Base-by-base conservation (phyloP, 176 grass and related monocot species). In the sorghum (Sorghum bicolor) region DNA sequence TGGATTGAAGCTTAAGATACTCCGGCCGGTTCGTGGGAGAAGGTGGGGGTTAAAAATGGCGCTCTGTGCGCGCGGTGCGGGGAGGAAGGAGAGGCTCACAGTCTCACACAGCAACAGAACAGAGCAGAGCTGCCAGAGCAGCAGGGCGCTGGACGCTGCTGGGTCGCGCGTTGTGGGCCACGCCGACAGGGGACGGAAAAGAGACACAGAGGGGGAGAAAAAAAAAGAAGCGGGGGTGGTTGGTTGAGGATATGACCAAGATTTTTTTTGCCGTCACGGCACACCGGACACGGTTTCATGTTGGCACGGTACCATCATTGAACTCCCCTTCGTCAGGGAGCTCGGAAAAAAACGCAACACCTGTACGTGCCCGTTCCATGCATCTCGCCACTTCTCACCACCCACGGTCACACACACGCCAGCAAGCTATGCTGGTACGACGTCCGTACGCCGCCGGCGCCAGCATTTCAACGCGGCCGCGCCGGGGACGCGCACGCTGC, bases 1-100 rank as follows among this genome's bases (percentile, higher is more conserved):
- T 94, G 89, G 89, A 94, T 97, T 97, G 82, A 64, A 86, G 88
- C 81, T 86, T 31, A 97, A 97, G 91, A 80, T 86, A 94, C 80
- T 32, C 66, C 64, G 30, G 44, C 66, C 64, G 30, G 44, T 73
- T 74, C 52, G 77, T 83, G 28, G 77, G 67, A 86, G 74, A 80
- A 78, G 82, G 22, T 55, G 43, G 53, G 53, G 89, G 75, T 84
- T 86, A 70, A 84, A 86, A 84, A 85, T 74, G 69, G 55, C 28
- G 62, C 41, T 47, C 38, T 39, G 80, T 83, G 77, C 69, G 66
- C 24, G 32, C 41, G 57, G 66, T 19, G 32, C 41, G 57, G 0
- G 69, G 9, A 44, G 5, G 29, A 11, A 47, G 16, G 66, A 26
- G 57, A 32, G 45, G 17, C 45, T 48, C 45, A 17, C 45, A 5